phyloP scores from a whole-genome alignment of 805 yeast genomes.

The Ogataea trehalophila region DNA sequence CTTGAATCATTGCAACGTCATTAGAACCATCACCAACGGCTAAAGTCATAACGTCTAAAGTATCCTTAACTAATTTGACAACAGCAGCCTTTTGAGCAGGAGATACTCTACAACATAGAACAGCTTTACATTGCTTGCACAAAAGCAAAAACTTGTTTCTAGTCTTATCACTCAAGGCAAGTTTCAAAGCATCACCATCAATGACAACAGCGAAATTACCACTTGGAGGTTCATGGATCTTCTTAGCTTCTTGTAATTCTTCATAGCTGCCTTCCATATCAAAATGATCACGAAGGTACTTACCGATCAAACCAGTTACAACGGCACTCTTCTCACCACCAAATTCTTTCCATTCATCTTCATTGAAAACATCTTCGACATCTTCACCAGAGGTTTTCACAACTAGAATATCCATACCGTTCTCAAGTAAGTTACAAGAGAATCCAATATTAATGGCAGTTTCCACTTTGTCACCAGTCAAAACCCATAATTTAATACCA shows the following conservation, averaged over 20 bases:
- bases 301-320: slow-evolving; percentile 45
- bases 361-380: slow-evolving; percentile 38
- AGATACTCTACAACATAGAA: slow-evolving; percentile 81
- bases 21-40: slow-evolving; percentile 90
- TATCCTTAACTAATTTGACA: slow-evolving; percentile 69
- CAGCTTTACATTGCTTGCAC: slow-evolving; percentile 78
- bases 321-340: slow-evolving; percentile 23
- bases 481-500: slow-evolving; percentile 81
- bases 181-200: slow-evolving; percentile 73
- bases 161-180: slow-evolving; percentile 39
- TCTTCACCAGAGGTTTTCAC: slow-evolving; percentile 57
- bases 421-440: slow-evolving; percentile 72
- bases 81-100: slow-evolving; percentile 88
- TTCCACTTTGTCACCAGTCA: slow-evolving; percentile 87
- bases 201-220: slow-evolving; percentile 67
- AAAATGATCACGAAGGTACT: slow-evolving; percentile 52
- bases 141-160: slow-evolving; percentile 58
- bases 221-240: slow-evolving; percentile 61
- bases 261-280: slow-evolving; percentile 53
- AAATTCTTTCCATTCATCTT: slow-evolving; percentile 21
- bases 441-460: slow-evolving; percentile 86
- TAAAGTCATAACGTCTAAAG: slow-evolving; percentile 74
- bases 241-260: slow-evolving; percentile 52
- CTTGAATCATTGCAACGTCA: slow-evolving; percentile 88
- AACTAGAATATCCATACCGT: slow-evolving; percentile 70